Conservation (phyloP, 1,284 basidiomycete species). For the Heliocybe sulcata region DNA sequence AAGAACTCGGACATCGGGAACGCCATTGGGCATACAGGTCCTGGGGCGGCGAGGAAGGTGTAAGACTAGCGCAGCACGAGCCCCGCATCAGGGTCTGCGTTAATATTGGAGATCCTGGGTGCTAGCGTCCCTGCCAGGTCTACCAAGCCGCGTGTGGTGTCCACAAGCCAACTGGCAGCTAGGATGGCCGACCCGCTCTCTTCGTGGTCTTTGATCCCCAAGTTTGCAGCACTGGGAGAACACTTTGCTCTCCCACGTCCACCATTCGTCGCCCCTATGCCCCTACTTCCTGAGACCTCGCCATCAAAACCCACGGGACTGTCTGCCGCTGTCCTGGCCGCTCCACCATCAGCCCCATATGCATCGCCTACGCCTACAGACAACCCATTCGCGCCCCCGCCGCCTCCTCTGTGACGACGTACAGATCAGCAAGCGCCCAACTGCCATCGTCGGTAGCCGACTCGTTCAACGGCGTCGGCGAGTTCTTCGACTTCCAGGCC, state of each 20-base stretch:
- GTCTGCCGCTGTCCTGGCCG: conserved; percentile 13
- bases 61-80: too few species aligned
- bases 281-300: conserved; percentile 30
- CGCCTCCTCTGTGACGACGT: conserved; percentile 5
- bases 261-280: background rate
- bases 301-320: conserved; percentile 23
- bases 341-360: conserved; percentile 6
- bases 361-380: background rate
- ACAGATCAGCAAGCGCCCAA: conserved; percentile 9
- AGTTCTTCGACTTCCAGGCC: conserved; percentile 24
- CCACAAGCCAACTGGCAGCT: background rate
- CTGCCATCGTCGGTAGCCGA: conserved; percentile 2
- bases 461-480: conserved; percentile 13
- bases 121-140: background rate
- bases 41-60: too few species aligned
- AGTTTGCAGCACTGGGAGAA: background rate
- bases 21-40: too few species aligned
- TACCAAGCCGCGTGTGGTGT: background rate
- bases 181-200: background rate
- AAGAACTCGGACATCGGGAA: too few species aligned
- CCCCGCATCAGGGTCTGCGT: too few species aligned
- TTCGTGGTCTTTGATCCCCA: background rate
- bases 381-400: background rate
- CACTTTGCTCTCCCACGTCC: conserved; percentile 8
- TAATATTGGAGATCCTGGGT: background rate